Conservation (phyloP, 176 grass and related monocot genomes). For the Tillandsia fasciculata region DNA sequence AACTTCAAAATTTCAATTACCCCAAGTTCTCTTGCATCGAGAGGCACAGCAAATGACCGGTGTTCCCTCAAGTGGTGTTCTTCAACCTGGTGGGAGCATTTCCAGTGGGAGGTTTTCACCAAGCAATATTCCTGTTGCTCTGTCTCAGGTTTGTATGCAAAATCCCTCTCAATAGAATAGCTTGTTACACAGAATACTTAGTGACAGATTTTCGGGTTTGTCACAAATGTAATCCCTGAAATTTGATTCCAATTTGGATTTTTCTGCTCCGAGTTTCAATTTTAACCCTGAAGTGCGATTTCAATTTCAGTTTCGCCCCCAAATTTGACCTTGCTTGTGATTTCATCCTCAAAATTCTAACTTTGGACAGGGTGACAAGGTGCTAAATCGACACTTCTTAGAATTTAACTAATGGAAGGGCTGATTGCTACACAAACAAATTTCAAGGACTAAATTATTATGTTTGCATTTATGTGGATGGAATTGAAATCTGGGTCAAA, state of each 20-base stretch:
- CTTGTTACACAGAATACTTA: background rate
- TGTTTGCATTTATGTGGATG: too few species aligned
- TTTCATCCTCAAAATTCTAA: background rate
- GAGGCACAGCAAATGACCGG: slow-evolving; percentile 18
- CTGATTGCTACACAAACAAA: too few species aligned
- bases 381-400: background rate
- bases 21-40: slow-evolving; percentile 16
- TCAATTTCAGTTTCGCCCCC: too few species aligned
- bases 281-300: too few species aligned
- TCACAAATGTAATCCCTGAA: too few species aligned
- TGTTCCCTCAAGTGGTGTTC: slow-evolving; percentile 23
- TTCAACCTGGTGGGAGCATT: slow-evolving; percentile 15
- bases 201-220: background rate
- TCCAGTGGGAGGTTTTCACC: slow-evolving; percentile 19
- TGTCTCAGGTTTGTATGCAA: slow-evolving; percentile 19
- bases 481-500: too few species aligned
- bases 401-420: too few species aligned
- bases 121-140: slow-evolving; percentile 22
- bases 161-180: background rate
- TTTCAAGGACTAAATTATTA: too few species aligned
- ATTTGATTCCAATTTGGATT: too few species aligned
- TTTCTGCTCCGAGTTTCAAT: too few species aligned
- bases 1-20: slow-evolving; percentile 24
- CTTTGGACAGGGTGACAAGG: background rate
- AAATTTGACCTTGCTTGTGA: background rate